Base-by-base conservation (phyloP, 1,284 basidiomycete species). In the Heterobasidion occidentale region DNA sequence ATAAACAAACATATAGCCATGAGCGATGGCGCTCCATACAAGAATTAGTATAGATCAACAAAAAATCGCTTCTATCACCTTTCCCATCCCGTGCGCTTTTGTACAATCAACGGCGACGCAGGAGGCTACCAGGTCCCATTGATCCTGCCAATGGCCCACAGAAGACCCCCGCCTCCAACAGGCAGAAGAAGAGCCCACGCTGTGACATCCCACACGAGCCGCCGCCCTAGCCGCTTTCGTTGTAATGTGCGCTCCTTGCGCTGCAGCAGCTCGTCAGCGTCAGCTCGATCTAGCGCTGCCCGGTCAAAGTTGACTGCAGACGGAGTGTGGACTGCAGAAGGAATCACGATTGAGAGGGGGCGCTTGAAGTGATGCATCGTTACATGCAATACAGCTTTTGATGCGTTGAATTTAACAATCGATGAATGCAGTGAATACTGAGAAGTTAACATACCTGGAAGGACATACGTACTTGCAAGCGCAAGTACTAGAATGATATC, bases 191-290 rank as follows among this genome's bases (percentile, higher is more conserved):
- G 62, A 15, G 80, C 64, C 84, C 88, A 91, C 15, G 86, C 81
- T 5, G 79, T 79, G 8, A 88, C 64, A 67, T 92, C 88, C 84
- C 87, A 90, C 1, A 83, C 64, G 42, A 91, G 70, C 33, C 89
- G 75, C 59, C 77, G 78, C 45, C 77, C 77, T 49, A 83, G 75
- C 59, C 89, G 79, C 46, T 76, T 74, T 55, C 77, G 76, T 67
- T 92, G 89, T 56, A 92, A 70, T 36, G 80, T 79, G 52, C 79
- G 75, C 68, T 92, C 89, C 70, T 92, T 92, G 59, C 87, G 77
- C 62, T 86, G 78, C 46, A 92, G 71, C 33, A 92, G 77, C 53
- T 84, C 80, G 62, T 89, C 85, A 51, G 73, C 65, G 12, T 52
- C 64, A 58, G 70, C 63, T 14, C 19, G 36, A 53, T 66, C 66